Percentiles rank a stretch among this genome's conserved stretches.
phyloP scores from a whole-genome alignment of 495 filamentous ascomycete species.

The Penicillium crystallinum region DNA sequence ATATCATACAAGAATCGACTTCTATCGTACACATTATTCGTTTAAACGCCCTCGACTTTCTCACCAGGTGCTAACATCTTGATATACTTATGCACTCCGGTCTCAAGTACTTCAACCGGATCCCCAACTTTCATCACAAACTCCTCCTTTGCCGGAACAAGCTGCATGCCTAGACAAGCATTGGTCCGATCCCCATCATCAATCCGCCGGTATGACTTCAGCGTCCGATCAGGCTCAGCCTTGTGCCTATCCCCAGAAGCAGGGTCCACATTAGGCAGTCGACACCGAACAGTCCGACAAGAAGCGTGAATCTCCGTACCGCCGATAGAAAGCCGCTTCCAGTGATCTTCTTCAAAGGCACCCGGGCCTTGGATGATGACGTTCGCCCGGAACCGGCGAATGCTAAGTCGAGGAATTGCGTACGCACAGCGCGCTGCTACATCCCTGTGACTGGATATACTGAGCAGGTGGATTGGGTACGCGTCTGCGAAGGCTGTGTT shows the following conservation, averaged over 20 bases:
- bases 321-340: conserved; percentile 64
- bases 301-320: conserved; percentile 50
- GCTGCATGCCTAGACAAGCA: conserved; percentile 74
- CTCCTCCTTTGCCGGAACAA: conserved; percentile 24
- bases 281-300: conserved; percentile 73
- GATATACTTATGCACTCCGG: conserved; percentile 59
- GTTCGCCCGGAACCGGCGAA: conserved; percentile 76
- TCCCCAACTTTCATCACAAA: conserved; percentile 56
- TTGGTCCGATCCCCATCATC: conserved; percentile 65
- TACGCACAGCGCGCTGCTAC: conserved; percentile 45
- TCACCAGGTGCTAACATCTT: conserved; percentile 43
- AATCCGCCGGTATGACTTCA: conserved; percentile 64
- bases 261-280: conserved; percentile 78
- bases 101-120: conserved; percentile 53
- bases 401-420: conserved; percentile 58
- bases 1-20: neutral
- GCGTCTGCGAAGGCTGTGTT: conserved; percentile 80
- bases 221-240: conserved; percentile 66
- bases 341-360: conserved; percentile 68
- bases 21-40: neutral
- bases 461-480: conserved; percentile 82
- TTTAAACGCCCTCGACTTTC: conserved; percentile 32
- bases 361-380: conserved; percentile 64
- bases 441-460: conserved; percentile 66
- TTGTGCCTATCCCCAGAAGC: conserved; percentile 64